phyloP scores from a whole-genome alignment of 1,284 basidiomycete genomes.

The Stygiomarasmius scandens region DNA sequence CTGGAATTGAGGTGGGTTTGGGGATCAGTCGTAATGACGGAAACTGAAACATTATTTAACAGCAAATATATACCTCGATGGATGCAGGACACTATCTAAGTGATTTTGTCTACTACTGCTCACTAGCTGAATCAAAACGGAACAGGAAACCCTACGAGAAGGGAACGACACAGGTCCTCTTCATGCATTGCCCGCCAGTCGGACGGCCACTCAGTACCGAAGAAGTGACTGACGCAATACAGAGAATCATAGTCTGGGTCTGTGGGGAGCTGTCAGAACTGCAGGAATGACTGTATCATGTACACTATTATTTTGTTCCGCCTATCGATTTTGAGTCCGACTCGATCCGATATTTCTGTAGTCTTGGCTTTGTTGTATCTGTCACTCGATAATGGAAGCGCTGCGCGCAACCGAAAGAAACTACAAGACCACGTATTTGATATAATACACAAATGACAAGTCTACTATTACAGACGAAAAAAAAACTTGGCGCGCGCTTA shows the following conservation, averaged over 20 bases:
- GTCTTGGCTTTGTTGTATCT: no score
- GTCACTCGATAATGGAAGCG: no score
- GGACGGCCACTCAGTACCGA: slow-evolving; percentile 62
- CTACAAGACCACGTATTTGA: background rate
- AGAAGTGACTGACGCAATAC: slow-evolving; percentile 68
- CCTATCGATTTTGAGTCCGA: no score
- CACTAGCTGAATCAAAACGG: slow-evolving; percentile 69
- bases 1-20: slow-evolving; percentile 58
- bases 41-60: no score
- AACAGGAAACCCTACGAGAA: slow-evolving; percentile 56
- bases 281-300: slow-evolving; percentile 12
- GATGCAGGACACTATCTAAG: slow-evolving; percentile 79
- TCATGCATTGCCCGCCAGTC: slow-evolving; percentile 72
- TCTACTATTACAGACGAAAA: slow-evolving; percentile 7
- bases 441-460: slow-evolving; percentile 1
- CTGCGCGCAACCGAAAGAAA: no score
- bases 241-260: slow-evolving; percentile 60
- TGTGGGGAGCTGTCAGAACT: slow-evolving; percentile 35
- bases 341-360: no score
- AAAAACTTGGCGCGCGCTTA: slow-evolving; percentile 5
- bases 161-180: slow-evolving; percentile 61
- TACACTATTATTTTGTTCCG: no score
- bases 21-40: slow-evolving; percentile 3
- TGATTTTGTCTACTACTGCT: slow-evolving; percentile 79
- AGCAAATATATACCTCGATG: slow-evolving; percentile 73